Conservation (phyloP, 441 rosid species). For the Melastoma candidum region DNA sequence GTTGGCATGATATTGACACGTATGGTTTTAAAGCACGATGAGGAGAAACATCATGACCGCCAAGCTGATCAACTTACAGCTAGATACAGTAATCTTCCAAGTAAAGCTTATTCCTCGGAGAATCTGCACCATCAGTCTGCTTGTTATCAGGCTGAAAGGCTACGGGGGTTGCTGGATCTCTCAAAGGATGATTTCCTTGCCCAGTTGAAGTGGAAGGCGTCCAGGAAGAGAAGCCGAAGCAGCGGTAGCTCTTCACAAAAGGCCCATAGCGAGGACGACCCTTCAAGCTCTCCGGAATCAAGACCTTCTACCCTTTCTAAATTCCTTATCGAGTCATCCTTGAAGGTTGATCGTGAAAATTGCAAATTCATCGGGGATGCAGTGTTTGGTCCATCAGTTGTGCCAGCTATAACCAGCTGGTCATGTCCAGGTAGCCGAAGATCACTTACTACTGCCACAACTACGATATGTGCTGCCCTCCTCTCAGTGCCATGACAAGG, state of each 20-base stretch:
- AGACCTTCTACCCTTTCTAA: conserved; percentile 13
- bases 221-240: conserved; percentile 45
- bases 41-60: conserved; percentile 14
- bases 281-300: conserved; percentile 8
- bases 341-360: conserved; percentile 51
- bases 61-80: conserved; percentile 15
- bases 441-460: too few species aligned
- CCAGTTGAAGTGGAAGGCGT: conserved; percentile 49
- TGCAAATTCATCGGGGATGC: conserved; percentile 52
- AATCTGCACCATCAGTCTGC: conserved; percentile 11
- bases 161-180: conserved; percentile 35
- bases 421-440: conserved; percentile 38
- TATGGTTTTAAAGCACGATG: conserved; percentile 20
- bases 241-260: conserved; percentile 23
- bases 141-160: conserved; percentile 17
- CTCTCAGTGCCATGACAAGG: too few species aligned
- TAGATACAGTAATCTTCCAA: conserved; percentile 9
- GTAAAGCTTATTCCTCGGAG: conserved; percentile 17
- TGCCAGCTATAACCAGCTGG: conserved; percentile 40
- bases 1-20: conserved; percentile 20
- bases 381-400: conserved; percentile 34
- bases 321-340: conserved; percentile 21
- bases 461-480: too few species aligned
- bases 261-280: conserved; percentile 16
- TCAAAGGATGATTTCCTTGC: conserved; percentile 42